phyloP scores from a whole-genome alignment of 2,329 filamentous ascomycete species.

The Berkeleyomyces rouxiae region DNA sequence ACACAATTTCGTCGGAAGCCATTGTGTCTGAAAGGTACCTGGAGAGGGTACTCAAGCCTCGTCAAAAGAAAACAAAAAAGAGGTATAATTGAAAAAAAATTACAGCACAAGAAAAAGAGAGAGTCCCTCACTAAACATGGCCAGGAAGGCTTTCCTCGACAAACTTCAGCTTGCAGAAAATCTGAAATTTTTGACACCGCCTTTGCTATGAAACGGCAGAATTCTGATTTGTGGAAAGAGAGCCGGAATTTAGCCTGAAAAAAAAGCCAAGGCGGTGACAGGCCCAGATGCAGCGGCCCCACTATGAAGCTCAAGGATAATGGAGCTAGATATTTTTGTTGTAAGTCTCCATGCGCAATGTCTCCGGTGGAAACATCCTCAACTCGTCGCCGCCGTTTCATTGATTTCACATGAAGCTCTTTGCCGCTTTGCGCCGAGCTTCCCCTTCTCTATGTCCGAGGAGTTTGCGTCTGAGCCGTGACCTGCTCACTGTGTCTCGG shows the following conservation, averaged over 20 bases:
- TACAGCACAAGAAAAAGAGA: slow-evolving; percentile 2
- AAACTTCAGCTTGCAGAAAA: slow-evolving; percentile 8
- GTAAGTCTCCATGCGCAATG: too few relatives aligned
- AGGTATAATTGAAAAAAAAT: not conserved
- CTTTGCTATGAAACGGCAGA: slow-evolving; percentile 11
- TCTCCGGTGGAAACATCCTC: not conserved
- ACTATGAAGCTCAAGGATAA: not conserved
- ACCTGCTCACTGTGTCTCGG: not conserved
- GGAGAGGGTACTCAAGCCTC: not conserved
- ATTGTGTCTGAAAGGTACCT: slow-evolving; percentile 29
- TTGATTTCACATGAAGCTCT: not conserved
- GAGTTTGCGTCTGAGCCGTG: not conserved
- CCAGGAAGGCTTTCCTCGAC: not conserved
- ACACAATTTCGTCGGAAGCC: slow-evolving; percentile 92
- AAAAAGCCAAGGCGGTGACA: slow-evolving; percentile 3
- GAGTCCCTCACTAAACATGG: slow-evolving; percentile 4
- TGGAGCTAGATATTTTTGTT: too few relatives aligned
- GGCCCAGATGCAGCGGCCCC: not conserved
- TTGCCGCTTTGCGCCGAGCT: not conserved
- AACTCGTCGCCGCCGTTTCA: not conserved
- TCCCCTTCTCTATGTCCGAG: not conserved
- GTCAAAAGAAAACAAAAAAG: not conserved
- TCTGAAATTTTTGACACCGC: slow-evolving; percentile 15
- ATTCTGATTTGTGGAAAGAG: slow-evolving; percentile 1
- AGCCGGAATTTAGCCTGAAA: slow-evolving; percentile 8